Evolutionary conservation across 306 rosid genomes (phyloP).

Genomic region (Ceratonia siliqua): DNA sequence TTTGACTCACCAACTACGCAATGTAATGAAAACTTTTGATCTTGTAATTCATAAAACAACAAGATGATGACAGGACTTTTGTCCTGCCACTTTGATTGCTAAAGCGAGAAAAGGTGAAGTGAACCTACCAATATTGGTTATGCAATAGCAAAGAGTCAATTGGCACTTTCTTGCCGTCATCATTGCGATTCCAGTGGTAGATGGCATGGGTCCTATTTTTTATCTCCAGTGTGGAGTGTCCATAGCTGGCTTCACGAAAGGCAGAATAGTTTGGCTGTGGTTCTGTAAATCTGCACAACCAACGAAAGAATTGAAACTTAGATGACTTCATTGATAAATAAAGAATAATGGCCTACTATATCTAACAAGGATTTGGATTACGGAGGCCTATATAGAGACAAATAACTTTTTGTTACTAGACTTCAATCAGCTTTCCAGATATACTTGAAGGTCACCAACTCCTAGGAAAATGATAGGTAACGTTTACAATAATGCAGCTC

Average conservation of each 20-base stretch:
- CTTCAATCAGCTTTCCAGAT: background rate
- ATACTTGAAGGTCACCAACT: background rate
- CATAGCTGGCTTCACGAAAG: constrained; percentile 92
- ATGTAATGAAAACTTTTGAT: constrained; percentile 28
- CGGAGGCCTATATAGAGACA: constrained; percentile 11
- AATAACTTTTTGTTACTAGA: background rate
- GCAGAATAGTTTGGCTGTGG: constrained; percentile 98
- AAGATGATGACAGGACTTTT: background rate
- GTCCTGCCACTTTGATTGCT: background rate
- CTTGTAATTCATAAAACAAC: constrained; percentile 19
- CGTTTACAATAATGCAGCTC: background rate
- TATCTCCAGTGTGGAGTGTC: constrained; percentile 89
- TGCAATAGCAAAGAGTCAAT: constrained; percentile 67
- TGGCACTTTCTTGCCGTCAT: constrained; percentile 78
- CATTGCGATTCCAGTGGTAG: constrained; percentile 99
- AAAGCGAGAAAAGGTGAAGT: constrained; percentile 27
- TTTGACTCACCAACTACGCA: constrained; percentile 1
- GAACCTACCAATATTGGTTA: constrained; percentile 87
- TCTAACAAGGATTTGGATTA: background rate
- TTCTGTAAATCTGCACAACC: constrained; percentile 62
- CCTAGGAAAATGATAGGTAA: background rate
- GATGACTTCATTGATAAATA: constrained; percentile 1
- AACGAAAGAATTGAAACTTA: constrained; percentile 17
- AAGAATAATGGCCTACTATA: background rate
- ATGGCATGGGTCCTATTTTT: constrained; percentile 84